phyloP scores from a whole-genome alignment of 805 yeast genomes.

The Komagataella phaffii region DNA sequence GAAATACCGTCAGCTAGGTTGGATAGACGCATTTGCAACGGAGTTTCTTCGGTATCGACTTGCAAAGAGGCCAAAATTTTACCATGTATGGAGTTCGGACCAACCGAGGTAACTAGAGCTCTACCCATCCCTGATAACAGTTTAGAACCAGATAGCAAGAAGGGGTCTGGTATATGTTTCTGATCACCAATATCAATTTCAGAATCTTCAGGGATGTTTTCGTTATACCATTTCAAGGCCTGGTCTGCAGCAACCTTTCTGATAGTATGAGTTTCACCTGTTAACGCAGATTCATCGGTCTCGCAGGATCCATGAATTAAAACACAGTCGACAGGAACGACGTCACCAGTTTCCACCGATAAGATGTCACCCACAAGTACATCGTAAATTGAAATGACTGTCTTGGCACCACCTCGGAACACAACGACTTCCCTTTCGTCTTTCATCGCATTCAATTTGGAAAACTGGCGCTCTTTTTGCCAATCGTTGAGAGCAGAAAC shows the following conservation, averaged over 20 bases:
- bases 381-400: conserved; percentile 56
- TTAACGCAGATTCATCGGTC: conserved; percentile 84
- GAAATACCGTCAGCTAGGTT: conserved; percentile 86
- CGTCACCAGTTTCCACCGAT: conserved; percentile 83
- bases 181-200: conserved; percentile 24
- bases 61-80: conserved; percentile 74
- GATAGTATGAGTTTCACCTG: conserved; percentile 88
- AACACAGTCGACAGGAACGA: conserved; percentile 80
- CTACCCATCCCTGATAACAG: conserved; percentile 76
- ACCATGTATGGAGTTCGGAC: conserved; percentile 82
- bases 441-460: conserved; percentile 75
- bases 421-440: conserved; percentile 74
- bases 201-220: conserved; percentile 8
- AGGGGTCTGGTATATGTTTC: conserved; percentile 51
- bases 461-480: conserved; percentile 91
- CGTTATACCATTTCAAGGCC: conserved; percentile 21
- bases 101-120: conserved; percentile 84
- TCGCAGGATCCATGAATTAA: conserved; percentile 64
- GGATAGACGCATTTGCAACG: conserved; percentile 73
- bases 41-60: conserved; percentile 73
- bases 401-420: conserved; percentile 56
- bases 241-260: conserved; percentile 45
- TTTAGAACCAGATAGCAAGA: conserved; percentile 85
- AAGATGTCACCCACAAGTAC: conserved; percentile 80
- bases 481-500: conserved; percentile 96